Percentiles rank a stretch among this genome's conserved stretches.
phyloP scores from a whole-genome alignment of 163 green algal genomes.

The Trebouxiophyceae sp. region DNA sequence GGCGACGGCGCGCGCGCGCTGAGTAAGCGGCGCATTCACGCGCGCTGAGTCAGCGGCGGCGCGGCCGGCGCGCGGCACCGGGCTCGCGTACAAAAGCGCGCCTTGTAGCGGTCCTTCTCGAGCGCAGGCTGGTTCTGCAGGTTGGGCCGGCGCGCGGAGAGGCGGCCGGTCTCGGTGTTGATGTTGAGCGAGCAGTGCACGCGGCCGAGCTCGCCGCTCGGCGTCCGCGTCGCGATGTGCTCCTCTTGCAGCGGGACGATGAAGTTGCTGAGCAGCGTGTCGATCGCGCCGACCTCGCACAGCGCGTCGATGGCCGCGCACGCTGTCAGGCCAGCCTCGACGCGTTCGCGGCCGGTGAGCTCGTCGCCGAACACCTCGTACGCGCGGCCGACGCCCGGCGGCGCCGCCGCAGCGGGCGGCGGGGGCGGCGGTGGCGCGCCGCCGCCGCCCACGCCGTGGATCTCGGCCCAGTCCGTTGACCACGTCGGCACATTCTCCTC shows the following conservation, averaged over 20 bases:
- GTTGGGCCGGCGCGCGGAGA: slow-evolving; percentile 83
- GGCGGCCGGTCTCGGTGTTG: slow-evolving; percentile 90
- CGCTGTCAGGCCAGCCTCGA: slow-evolving; percentile 14
- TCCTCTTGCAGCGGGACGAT: slow-evolving; percentile 85
- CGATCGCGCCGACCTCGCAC: slow-evolving; percentile 81
- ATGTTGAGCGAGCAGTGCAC: slow-evolving; percentile 97
- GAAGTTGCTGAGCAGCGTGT: slow-evolving; percentile 92
- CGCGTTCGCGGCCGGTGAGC: neutral
- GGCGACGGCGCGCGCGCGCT: too few species aligned
- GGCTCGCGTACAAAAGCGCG: too few species aligned
- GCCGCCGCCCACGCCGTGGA: neutral
- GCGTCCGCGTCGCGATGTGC: slow-evolving; percentile 41
- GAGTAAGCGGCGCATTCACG: too few species aligned
- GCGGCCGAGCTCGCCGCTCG: slow-evolving; percentile 23
- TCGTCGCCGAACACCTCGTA: too few species aligned
- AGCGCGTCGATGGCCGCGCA: slow-evolving; percentile 71
- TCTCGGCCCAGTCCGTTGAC: too few species aligned
- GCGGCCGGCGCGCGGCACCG: too few species aligned
- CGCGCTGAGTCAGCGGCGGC: too few species aligned
- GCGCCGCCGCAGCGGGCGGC: slow-evolving; percentile 12
- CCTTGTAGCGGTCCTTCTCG: slow-evolving; percentile 96
- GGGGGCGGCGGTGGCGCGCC: neutral
- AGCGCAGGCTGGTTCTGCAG: slow-evolving; percentile 98
- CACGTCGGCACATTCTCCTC: too few species aligned
- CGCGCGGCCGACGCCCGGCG: slow-evolving; percentile 2